Evolutionary conservation across 352 stramenopile genomes (phyloP), one percentile per base, ranked within the genome.

Genomic region (Sclerospora graminicola): DNA sequence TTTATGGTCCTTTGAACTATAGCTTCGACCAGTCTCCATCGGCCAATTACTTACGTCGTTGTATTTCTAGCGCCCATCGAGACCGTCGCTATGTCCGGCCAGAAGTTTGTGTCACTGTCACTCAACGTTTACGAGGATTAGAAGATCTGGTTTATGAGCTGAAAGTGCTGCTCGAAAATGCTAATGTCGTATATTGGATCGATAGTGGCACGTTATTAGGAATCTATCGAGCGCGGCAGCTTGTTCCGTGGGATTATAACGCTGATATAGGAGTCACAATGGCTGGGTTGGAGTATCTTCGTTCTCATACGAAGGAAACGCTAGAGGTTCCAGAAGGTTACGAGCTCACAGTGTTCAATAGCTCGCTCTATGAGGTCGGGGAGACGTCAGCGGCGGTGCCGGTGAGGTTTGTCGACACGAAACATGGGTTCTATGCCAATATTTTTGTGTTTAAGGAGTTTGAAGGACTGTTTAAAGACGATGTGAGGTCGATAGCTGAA

Each of bases 141-240:
- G 48, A 60, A 35, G 49, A 75, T 33, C 46, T 82, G 21, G 45
- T 79, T 4, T 65, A 63, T 21, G 54, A 53, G 9, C 48, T 75
- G 0, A 63, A 57, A 27, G 45, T 50, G 5, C 45, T 72, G 35
- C 32, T 82, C 2, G 60, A 76, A 20, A 59, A 58, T 28, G 37
- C 49, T 6, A 24, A 58, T 4, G 45, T 75, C 16, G 56, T 48
- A 0, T 84, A 76, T 26, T 84, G 65, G 71, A 59, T 82, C 27
- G 63, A 80, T 42, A 73, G 71, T 39, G 66, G 66, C 33, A 67
- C 68, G 23, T 58, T 84, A 18, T 38, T 82, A 47, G 71, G 71
- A 10, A 57, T 76, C 45, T 69, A 78, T 21, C 54, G 71, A 4
- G 57, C 57, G 3, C 47, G 54, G 14, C 54, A 67, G 21, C 46